Conservation (phyloP, 192 early-diverging fungal species). For the Tieghemiomyces parasiticus region DNA sequence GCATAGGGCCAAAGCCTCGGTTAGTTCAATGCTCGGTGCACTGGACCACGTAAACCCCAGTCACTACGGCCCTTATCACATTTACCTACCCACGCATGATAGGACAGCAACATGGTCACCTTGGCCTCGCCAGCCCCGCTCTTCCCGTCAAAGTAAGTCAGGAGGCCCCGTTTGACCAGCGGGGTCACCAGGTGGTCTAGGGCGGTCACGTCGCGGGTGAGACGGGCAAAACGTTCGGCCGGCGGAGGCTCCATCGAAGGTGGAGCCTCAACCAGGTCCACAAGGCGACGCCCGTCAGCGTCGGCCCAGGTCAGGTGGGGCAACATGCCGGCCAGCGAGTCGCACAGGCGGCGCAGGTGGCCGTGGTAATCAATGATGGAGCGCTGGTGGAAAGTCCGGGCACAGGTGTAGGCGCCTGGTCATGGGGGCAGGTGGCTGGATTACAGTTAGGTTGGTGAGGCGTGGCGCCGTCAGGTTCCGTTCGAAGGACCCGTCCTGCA, state of each 20-base stretch:
- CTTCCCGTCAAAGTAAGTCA: slow-evolving; percentile 22
- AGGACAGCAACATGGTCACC: slow-evolving; percentile 37
- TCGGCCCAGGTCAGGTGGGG: slow-evolving; percentile 15
- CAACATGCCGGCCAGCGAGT: slow-evolving; percentile 31
- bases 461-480: too few species aligned
- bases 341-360: slow-evolving; percentile 31
- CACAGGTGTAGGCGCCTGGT: slow-evolving; percentile 45
- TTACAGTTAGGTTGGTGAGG: too few species aligned
- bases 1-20: slow-evolving; percentile 2
- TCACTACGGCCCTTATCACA: not conserved
- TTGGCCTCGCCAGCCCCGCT: slow-evolving; percentile 24
- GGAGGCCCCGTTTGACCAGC: slow-evolving; percentile 26
- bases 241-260: slow-evolving; percentile 10
- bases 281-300: not conserved
- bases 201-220: not conserved
- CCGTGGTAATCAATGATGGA: slow-evolving; percentile 37
- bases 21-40: not conserved
- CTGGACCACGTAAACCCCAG: not conserved
- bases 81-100: slow-evolving; percentile 28
- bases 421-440: too few species aligned
- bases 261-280: slow-evolving; percentile 6
- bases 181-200: slow-evolving; percentile 15
- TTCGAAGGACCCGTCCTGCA: too few species aligned
- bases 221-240: slow-evolving; percentile 8
- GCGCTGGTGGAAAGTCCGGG: slow-evolving; percentile 33